These are phyloP conservation scores for Collybia sordida DNA, from an alignment of 768 basidiomycete genomes.

Conservation along the genomic window DNA sequence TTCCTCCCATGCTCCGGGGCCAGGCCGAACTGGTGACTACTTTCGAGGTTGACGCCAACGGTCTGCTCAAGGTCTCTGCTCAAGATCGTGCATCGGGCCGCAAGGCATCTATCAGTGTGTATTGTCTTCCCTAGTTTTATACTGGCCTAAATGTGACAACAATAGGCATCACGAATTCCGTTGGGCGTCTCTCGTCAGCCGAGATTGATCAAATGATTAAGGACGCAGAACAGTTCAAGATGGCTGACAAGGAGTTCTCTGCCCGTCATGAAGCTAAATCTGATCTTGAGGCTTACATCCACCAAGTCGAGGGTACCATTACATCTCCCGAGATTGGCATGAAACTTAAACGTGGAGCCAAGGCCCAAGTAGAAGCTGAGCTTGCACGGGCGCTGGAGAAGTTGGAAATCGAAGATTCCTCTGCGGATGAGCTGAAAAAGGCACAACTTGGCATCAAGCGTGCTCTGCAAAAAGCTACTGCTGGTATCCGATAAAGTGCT, in stretches of 20 bases:
- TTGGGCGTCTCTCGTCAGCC: constrained; percentile 93
- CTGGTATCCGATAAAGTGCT: constrained; percentile 71
- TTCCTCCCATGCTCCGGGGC: constrained; percentile 98
- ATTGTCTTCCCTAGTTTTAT: background rate
- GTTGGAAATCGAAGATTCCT: constrained; percentile 95
- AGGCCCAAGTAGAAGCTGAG: constrained; percentile 93
- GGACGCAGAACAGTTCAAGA: constrained; percentile 97
- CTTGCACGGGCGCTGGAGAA: constrained; percentile 98
- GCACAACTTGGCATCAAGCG: constrained; percentile 95
- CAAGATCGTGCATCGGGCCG: constrained; percentile 98
- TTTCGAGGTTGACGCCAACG: constrained; percentile 99
- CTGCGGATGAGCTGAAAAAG: constrained; percentile 93
- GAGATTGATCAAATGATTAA: constrained; percentile 99
- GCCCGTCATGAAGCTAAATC: constrained; percentile 98
- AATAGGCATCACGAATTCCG: constrained; percentile 95
- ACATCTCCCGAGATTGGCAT: constrained; percentile 95
- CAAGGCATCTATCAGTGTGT: constrained; percentile 94
- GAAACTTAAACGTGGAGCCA: constrained; percentile 98
- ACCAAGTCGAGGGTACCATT: constrained; percentile 95
- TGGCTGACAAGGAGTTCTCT: constrained; percentile 96
- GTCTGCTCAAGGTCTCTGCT: constrained; percentile 98
- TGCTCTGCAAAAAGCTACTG: constrained; percentile 96
- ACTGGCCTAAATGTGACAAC: constrained; percentile 8
- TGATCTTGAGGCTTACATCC: constrained; percentile 96
- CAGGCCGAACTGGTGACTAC: constrained; percentile 99